These are phyloP conservation scores for Monosporozyma unispora DNA, from an alignment of 805 yeast species.

Conservation along the genomic window DNA sequence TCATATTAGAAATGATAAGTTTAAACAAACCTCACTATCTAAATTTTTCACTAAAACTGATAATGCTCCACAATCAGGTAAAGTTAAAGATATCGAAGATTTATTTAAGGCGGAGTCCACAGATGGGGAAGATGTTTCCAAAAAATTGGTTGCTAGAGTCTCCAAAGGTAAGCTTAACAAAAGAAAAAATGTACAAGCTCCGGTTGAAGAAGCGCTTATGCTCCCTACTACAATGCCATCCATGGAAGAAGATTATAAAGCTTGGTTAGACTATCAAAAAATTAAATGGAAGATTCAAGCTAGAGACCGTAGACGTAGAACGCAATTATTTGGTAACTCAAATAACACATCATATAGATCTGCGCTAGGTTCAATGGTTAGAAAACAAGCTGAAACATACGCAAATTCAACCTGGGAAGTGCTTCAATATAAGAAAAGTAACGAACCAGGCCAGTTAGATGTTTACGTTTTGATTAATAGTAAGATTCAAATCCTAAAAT, in stretches of 20 bases:
- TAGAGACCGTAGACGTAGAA: slow-evolving; percentile 63
- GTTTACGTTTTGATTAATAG: slow-evolving; percentile 63
- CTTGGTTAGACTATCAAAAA: slow-evolving; percentile 67
- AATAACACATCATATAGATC: slow-evolving; percentile 45
- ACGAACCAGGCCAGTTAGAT: slow-evolving; percentile 63
- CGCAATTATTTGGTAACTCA: slow-evolving; percentile 66
- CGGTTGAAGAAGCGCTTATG: slow-evolving; percentile 39
- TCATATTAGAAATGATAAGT: slow-evolving; percentile 48
- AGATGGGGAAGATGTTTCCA: slow-evolving; percentile 19
- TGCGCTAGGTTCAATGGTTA: slow-evolving; percentile 58
- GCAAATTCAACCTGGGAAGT: slow-evolving; percentile 82
- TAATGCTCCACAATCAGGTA: slow-evolving; percentile 32
- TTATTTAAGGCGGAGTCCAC: slow-evolving; percentile 32
- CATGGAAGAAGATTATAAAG: slow-evolving; percentile 56
- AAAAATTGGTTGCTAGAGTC: slow-evolving; percentile 31
- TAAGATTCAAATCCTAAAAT: slow-evolving; percentile 61
- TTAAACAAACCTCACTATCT: slow-evolving; percentile 60
- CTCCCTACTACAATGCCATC: slow-evolving; percentile 45
- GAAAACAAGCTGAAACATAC: slow-evolving; percentile 69
- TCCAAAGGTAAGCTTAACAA: slow-evolving; percentile 27
- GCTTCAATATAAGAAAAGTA: slow-evolving; percentile 54
- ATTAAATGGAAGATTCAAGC: slow-evolving; percentile 79
- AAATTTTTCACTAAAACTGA: slow-evolving; percentile 45
- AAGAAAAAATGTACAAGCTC: slow-evolving; percentile 27
- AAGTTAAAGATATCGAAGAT: slow-evolving; percentile 68